phyloP scores from a whole-genome alignment of 2,329 filamentous ascomycete species.

The Fusarium sp. region DNA sequence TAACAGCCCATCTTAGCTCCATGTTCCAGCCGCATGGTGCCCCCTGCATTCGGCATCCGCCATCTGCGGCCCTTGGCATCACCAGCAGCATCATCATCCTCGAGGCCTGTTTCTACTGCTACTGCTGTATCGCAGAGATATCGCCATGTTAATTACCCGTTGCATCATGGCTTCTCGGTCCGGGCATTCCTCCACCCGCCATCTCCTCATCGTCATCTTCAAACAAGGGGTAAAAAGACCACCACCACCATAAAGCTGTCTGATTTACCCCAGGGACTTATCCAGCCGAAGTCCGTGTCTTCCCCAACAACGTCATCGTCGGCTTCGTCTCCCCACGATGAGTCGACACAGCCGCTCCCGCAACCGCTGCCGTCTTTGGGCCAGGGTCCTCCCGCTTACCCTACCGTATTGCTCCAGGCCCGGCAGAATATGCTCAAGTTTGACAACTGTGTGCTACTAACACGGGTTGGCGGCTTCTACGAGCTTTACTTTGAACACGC shows the following conservation, averaged over 20 bases:
- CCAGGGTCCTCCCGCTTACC: constrained; percentile 71
- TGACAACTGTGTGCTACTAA: constrained; percentile 89
- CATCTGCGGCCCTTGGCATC: constrained; percentile 48
- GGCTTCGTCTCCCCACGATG: constrained; percentile 31
- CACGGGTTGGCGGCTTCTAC: constrained; percentile 95
- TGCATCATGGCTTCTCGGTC: constrained; percentile 30
- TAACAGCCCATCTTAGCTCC: constrained; percentile 46
- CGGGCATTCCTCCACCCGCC: constrained; percentile 40
- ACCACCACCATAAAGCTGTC: constrained; percentile 66
- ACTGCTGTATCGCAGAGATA: background rate
- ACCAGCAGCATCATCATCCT: constrained; percentile 19
- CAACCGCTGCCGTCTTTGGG: constrained; percentile 52
- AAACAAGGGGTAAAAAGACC: constrained; percentile 66
- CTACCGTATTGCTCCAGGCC: constrained; percentile 89
- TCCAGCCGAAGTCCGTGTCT: constrained; percentile 46
- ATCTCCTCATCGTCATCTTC: constrained; percentile 41
- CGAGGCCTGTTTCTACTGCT: constrained; percentile 23
- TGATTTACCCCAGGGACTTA: constrained; percentile 68
- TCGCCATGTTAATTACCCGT: constrained; percentile 11
- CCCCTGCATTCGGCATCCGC: constrained; percentile 44
- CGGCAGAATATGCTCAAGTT: constrained; percentile 91
- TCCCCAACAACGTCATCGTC: constrained; percentile 37
- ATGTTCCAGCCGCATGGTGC: constrained; percentile 48
- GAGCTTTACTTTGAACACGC: constrained; percentile 98
- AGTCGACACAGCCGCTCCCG: constrained; percentile 24